phyloP scores from a whole-genome alignment of 2,329 filamentous ascomycete genomes.

The Diaporthe velutina region DNA sequence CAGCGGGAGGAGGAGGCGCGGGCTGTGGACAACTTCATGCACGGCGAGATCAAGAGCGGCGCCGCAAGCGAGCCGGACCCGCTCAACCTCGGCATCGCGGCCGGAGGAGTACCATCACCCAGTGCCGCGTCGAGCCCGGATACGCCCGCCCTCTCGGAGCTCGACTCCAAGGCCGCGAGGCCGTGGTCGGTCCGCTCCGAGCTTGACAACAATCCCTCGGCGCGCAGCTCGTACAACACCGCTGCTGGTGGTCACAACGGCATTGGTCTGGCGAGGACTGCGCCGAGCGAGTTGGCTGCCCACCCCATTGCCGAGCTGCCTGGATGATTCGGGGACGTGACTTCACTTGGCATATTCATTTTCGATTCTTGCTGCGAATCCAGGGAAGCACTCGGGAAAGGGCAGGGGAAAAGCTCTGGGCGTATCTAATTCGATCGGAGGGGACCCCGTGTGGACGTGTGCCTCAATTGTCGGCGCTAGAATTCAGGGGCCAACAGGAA shows the following conservation, averaged over 20 bases:
- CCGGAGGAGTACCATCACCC: background rate
- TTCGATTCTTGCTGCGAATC: background rate
- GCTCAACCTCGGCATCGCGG: conserved; percentile 19
- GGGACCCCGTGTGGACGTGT: background rate
- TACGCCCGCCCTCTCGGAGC: conserved; percentile 38
- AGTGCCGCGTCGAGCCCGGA: conserved; percentile 19
- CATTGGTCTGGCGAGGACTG: background rate
- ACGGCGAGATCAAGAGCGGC: background rate
- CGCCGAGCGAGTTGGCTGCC: conserved; percentile 31
- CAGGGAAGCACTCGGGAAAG: background rate
- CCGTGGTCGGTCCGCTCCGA: conserved; percentile 44
- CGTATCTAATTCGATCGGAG: background rate
- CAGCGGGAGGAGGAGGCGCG: background rate
- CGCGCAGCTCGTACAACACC: background rate
- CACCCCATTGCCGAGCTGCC: conserved; percentile 33
- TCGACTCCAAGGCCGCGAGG: conserved; percentile 40
- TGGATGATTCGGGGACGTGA: background rate
- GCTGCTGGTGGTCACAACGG: background rate
- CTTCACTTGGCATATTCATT: background rate
- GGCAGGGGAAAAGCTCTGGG: too few species aligned
- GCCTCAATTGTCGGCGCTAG: background rate
- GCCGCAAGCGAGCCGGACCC: conserved; percentile 27
- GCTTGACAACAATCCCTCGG: conserved; percentile 33
- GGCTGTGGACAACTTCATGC: background rate
- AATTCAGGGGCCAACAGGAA: background rate